A percentile compares a stretch with the other conserved stretches of the same genome.
Evolutionary conservation across 78 protist species (phyloP).

Genomic region (Diacronema lutheri): DNA sequence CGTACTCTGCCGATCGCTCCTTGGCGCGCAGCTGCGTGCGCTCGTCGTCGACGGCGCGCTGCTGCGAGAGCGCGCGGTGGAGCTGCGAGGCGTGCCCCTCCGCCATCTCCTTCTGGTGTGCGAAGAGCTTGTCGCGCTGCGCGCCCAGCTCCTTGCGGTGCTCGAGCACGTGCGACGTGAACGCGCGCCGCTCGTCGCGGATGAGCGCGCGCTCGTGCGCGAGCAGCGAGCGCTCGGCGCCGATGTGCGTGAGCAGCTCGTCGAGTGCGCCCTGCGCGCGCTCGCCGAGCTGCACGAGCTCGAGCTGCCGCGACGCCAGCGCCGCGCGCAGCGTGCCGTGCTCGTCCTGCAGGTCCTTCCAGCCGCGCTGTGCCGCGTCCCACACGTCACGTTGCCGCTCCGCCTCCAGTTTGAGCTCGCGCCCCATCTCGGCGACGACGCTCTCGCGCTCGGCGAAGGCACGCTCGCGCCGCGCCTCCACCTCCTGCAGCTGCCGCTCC

Average conservation of each 20-base stretch:
- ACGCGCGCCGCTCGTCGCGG: not conserved
- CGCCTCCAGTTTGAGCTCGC: not conserved
- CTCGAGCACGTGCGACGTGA: not conserved
- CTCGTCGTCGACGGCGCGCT: no score
- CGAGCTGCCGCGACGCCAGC: not conserved
- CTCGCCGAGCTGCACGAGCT: not conserved
- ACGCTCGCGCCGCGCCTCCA: not conserved
- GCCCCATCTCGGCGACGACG: not conserved
- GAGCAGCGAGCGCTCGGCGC: not conserved
- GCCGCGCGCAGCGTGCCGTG: not conserved
- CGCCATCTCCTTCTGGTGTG: no score
- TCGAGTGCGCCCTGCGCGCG: not conserved
- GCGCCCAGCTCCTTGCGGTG: not conserved
- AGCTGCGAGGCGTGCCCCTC: no score
- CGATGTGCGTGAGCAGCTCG: not conserved
- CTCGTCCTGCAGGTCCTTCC: not conserved
- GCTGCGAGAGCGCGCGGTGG: no score
- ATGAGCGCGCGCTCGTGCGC: not conserved
- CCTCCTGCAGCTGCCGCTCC: not conserved
- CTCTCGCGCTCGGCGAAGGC: not conserved
- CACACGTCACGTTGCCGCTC: not conserved
- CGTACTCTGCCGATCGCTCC: not conserved
- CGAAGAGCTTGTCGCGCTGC: not conserved
- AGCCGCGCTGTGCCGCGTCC: not conserved
- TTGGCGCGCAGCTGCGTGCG: no score